A percentile compares a stretch with the other conserved stretches of the same genome.
These are phyloP conservation scores for Metarhizium anisopliae DNA, from an alignment of 2,329 filamentous ascomycete genomes.

Conservation along the genomic window DNA sequence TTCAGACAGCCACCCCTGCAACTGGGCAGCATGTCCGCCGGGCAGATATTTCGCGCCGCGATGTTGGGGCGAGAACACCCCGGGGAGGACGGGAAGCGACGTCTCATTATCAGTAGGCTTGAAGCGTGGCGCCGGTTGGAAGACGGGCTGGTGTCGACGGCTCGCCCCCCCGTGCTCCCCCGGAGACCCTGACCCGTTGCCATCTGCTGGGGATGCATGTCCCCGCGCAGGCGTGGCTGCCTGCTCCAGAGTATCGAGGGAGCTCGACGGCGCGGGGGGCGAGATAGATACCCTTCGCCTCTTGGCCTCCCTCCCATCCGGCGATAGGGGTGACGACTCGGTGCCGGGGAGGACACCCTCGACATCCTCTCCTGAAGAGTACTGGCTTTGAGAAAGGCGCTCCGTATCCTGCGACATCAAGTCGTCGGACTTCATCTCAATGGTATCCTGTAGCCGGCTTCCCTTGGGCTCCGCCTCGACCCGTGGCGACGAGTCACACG, in stretches of 20 bases:
- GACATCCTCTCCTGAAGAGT: background rate
- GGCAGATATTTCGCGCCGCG: constrained; percentile 25
- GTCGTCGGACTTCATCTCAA: constrained; percentile 9
- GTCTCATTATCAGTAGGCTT: constrained; percentile 20
- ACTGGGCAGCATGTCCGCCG: constrained; percentile 27
- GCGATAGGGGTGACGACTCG: background rate
- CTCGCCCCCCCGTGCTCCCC: background rate
- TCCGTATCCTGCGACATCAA: background rate
- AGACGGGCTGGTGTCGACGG: constrained; percentile 25
- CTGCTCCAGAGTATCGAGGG: background rate
- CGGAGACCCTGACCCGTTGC: background rate
- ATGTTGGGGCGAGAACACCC: constrained; percentile 27
- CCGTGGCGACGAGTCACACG: background rate
- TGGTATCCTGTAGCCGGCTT: constrained; percentile 8
- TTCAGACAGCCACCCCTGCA: constrained; percentile 33
- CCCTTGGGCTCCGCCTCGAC: background rate
- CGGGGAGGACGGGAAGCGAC: constrained; percentile 14
- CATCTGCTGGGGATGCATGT: background rate
- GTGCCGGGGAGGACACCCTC: background rate
- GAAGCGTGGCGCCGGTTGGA: constrained; percentile 30
- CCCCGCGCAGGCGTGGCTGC: background rate
- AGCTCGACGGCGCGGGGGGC: constrained; percentile 10
- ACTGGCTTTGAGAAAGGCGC: background rate
- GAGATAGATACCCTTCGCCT: constrained; percentile 13
- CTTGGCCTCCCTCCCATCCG: constrained; percentile 10